Evolutionary conservation across 1,139 yeast species (phyloP), one percentile per base, ranked within the genome.

Genomic region (Diutina sp.): DNA sequence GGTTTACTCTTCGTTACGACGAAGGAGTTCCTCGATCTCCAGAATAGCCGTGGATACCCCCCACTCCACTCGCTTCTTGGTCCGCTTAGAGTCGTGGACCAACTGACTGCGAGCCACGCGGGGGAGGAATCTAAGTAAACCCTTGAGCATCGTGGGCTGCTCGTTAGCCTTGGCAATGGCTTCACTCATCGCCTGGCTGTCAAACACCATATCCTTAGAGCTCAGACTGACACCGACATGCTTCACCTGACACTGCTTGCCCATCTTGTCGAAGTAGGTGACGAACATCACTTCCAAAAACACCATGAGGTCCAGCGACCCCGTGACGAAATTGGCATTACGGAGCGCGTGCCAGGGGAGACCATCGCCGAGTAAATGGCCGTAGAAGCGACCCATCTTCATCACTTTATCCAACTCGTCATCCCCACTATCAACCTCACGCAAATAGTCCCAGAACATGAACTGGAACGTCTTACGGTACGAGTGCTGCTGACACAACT

Each of bases 401-500:
- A 87, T 77, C 46, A 84, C 76, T 63, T 81, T 79, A 62, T 78
- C 79, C 50, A 88, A 67, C 61, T 82, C 79, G 21, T 59, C 62
- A 46, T 62, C 65, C 55, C 81, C 84, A 29, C 77, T 83, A 58
- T 75, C 74, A 14, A 67, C 70, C 51, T 70, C 76, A 57, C n/a
- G 70, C 68, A 58, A 72, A 71, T 62, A 77, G 67, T 93, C 97
- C 98, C 98, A 95, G 53, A 95, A 75, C 66, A 84, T 77, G 67
- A 93, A 90, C 66, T 93, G 97, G 63, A 95, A 85, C 0, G 96
- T 82, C 67, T 91, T 91, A 64, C 89, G 79, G 67, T 87, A 73
- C 1, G 84, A 76, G 61, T 87, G 89, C 46, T 83, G 79, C 46
- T 77, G 81, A 64, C 96, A 87, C 18, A 91, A 69, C 63, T 89